These are phyloP conservation scores for Clavariopsis aquatica DNA, from an alignment of 495 filamentous ascomycete genomes.

Conservation along the genomic window DNA sequence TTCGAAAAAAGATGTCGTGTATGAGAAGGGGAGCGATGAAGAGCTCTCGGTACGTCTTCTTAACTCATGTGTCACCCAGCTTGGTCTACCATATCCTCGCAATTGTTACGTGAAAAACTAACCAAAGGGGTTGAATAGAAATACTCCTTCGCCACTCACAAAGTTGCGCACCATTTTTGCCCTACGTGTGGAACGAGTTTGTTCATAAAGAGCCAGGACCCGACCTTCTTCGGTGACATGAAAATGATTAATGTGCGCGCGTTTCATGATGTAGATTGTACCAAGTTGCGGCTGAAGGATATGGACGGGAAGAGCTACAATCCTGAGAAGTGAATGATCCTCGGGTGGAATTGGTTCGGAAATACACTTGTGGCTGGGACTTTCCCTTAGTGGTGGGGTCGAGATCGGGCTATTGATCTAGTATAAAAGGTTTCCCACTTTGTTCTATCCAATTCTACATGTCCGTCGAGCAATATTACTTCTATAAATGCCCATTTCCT, in stretches of 20 bases:
- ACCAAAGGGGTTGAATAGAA: too few species aligned
- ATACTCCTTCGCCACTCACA: conserved; percentile 46
- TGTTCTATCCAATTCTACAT: too few species aligned
- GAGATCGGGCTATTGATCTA: too few species aligned
- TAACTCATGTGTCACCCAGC: too few species aligned
- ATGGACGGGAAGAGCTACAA: conserved; percentile 27
- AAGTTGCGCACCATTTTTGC: conserved; percentile 48
- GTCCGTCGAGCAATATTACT: too few species aligned
- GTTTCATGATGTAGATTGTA: conserved; percentile 28
- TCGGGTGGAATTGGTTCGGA: too few species aligned
- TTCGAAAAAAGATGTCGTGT: conserved; percentile 32
- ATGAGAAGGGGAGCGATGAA: conserved; percentile 37
- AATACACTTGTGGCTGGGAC: too few species aligned
- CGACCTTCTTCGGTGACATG: conserved; percentile 25
- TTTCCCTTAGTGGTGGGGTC: too few species aligned
- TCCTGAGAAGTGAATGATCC: background rate
- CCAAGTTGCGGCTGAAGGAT: conserved; percentile 26
- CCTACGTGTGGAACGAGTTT: conserved; percentile 46
- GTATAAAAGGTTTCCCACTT: too few species aligned
- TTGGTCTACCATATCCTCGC: background rate
- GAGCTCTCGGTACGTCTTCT: conserved; percentile 20
- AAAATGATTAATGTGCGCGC: conserved; percentile 46
- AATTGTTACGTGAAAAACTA: too few species aligned
- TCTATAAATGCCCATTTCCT: too few species aligned
- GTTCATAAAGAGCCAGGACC: conserved; percentile 34